These are phyloP conservation scores for Neonectria neomacrospora DNA, from an alignment of 2,329 filamentous ascomycete species.

Conservation along the genomic window DNA sequence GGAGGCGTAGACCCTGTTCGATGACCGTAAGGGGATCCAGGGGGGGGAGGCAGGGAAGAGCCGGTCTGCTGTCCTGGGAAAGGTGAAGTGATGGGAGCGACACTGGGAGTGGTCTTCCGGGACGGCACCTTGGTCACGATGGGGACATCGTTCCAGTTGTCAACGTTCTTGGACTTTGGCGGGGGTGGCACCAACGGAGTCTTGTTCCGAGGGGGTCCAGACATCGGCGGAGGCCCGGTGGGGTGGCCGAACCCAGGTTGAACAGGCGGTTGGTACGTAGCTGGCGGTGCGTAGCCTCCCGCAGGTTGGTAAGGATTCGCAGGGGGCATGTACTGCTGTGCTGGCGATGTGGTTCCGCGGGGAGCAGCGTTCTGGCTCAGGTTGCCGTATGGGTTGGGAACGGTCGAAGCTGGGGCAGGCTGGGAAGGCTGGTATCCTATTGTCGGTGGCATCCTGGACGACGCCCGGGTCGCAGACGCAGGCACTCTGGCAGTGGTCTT, in stretches of 20 bases:
- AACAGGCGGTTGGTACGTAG: conserved; percentile 64
- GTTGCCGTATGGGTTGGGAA: conserved; percentile 55
- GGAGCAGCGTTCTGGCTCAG: conserved; percentile 50
- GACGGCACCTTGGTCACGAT: conserved; percentile 77
- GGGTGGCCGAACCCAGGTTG: conserved; percentile 53
- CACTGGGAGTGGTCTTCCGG: conserved; percentile 78
- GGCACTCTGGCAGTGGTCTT: conserved; percentile 41
- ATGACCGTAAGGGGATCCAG: conserved; percentile 63
- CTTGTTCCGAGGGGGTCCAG: conserved; percentile 65
- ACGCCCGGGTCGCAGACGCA: conserved; percentile 47
- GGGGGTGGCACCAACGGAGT: conserved; percentile 77
- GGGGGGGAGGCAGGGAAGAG: conserved; percentile 66
- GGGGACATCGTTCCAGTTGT: conserved; percentile 95
- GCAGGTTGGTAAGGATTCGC: conserved; percentile 51
- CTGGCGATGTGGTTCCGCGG: conserved; percentile 36
- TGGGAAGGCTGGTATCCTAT: conserved; percentile 63
- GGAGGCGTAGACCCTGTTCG: conserved; percentile 76
- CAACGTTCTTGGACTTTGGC: conserved; percentile 75
- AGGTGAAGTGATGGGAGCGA: conserved; percentile 76
- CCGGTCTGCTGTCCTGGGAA: conserved; percentile 76
- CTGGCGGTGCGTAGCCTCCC: conserved; percentile 37
- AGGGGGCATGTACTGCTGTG: conserved; percentile 52
- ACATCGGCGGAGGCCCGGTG: conserved; percentile 49
- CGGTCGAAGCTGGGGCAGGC: conserved; percentile 40
- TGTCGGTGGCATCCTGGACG: conserved; percentile 55